Conservation (phyloP, 768 basidiomycete species). For the Grammothele lineata region DNA sequence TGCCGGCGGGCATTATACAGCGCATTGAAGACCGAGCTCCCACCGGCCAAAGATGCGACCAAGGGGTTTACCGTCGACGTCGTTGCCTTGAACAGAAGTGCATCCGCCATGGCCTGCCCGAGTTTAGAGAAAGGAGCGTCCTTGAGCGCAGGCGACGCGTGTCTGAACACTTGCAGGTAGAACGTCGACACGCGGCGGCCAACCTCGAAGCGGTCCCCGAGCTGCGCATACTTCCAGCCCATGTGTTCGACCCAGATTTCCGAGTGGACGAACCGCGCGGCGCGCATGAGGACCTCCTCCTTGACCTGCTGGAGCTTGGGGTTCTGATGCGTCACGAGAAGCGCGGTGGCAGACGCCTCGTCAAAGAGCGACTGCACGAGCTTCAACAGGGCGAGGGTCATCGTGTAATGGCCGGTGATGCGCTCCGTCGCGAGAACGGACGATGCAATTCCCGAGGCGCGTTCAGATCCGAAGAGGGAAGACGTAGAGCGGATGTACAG, state of each 20-base stretch:
- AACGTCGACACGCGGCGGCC: constrained; percentile 61
- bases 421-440: constrained; percentile 68
- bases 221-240: constrained; percentile 80
- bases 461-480: constrained; percentile 68
- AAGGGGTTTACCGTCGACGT: constrained; percentile 80
- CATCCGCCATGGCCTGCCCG: constrained; percentile 62
- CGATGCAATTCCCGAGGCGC: constrained; percentile 51
- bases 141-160: constrained; percentile 50
- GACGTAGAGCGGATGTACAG: constrained; percentile 78
- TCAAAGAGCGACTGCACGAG: constrained; percentile 73
- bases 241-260: constrained; percentile 87
- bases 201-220: constrained; percentile 84
- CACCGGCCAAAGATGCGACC: constrained; percentile 63
- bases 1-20: constrained; percentile 61
- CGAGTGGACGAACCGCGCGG: constrained; percentile 71
- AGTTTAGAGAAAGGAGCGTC: constrained; percentile 57
- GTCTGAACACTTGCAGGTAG: constrained; percentile 62
- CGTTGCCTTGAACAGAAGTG: constrained; percentile 69
- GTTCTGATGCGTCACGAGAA: constrained; percentile 47
- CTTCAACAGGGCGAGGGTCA: constrained; percentile 74
- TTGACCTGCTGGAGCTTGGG: constrained; percentile 67
- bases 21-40: constrained; percentile 51
- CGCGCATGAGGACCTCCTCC: constrained; percentile 79
- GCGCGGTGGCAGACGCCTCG: constrained; percentile 59
- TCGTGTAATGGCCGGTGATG: constrained; percentile 70